A percentile compares a stretch with the other conserved stretches of the same genome.
Conservation (phyloP, 257 asterid species). For the Solanum peruvianum region DNA sequence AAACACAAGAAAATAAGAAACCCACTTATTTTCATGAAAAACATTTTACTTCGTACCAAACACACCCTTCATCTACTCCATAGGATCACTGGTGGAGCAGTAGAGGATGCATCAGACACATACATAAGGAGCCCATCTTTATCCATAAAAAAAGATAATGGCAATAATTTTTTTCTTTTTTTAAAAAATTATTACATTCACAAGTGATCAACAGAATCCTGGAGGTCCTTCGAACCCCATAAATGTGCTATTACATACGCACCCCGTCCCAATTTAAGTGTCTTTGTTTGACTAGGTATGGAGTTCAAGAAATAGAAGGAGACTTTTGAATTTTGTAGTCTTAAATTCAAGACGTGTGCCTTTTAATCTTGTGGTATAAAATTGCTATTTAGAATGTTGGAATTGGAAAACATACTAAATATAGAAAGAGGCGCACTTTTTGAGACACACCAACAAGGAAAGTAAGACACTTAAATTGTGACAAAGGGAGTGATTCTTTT, state of each 20-base stretch:
- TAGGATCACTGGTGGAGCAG: background rate
- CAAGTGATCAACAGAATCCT: background rate
- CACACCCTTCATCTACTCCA: background rate
- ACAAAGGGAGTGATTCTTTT: background rate
- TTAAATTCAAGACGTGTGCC: background rate
- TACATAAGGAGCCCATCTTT: background rate
- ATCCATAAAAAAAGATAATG: background rate
- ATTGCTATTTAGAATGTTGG: background rate
- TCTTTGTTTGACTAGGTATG: background rate
- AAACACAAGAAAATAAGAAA: background rate
- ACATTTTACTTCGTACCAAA: background rate
- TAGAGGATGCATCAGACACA: background rate
- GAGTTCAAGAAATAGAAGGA: background rate
- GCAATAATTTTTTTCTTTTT: background rate
- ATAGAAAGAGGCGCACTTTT: no score
- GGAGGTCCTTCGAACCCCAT: background rate
- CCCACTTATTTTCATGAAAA: background rate
- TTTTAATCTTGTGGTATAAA: background rate
- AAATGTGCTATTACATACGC: background rate
- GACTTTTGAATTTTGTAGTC: background rate
- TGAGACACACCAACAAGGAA: no score
- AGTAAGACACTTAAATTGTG: background rate
- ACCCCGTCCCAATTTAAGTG: background rate
- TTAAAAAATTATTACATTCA: background rate
- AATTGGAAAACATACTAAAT: background rate